Base-by-base conservation (phyloP, 768 basidiomycete genomes). In the Rhodosporidiobolus odoratus region DNA sequence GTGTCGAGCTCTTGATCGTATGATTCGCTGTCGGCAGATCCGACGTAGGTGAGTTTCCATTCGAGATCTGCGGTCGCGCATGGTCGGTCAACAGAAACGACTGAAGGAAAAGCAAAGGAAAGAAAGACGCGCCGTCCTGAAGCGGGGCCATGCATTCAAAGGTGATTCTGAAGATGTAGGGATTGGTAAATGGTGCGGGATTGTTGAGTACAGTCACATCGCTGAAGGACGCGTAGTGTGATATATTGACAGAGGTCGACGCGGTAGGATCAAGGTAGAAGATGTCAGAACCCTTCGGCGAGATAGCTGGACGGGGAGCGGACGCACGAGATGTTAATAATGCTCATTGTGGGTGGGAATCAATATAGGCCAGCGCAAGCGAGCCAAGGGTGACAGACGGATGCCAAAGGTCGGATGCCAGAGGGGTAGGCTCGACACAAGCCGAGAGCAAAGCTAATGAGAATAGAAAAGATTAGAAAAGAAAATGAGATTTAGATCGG, bases 1-100 rank as follows among this genome's bases (percentile, higher is more conserved):
- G 92, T 91, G 80, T 99, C 96, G 32, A 99, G 85, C 79, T 98
- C 96, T 79, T 99, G 96, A 80, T 99, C 96, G 58, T 89, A 89
- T 48, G 89, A 87, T 77, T 92, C 90, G 78, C 90, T 86, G 16
- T 88, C 92, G 0, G 95, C 94, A 5, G 89, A 92, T 2, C 96
- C 92, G 62, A 98, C 95, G 79, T 95, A 98, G 56, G 96, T 92
- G 74, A 99, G 88, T 74, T 88, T 88, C 96, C 96, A 99, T 80
- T 99, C 96, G 72, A 99, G 86, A 80, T 99, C 96, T 69, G 60
- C 47, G 40, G 34, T 27, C 32, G 30, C 30, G 30, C 9, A 21
- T n/a, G 15, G 58, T 2, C 40, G n/a, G 45, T 21, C 23, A 72
- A 35, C 35, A 27, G 32, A 8, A 52, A 27, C 32, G 53, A 37